phyloP scores from a whole-genome alignment of 768 basidiomycete genomes.

The Russula earlei region DNA sequence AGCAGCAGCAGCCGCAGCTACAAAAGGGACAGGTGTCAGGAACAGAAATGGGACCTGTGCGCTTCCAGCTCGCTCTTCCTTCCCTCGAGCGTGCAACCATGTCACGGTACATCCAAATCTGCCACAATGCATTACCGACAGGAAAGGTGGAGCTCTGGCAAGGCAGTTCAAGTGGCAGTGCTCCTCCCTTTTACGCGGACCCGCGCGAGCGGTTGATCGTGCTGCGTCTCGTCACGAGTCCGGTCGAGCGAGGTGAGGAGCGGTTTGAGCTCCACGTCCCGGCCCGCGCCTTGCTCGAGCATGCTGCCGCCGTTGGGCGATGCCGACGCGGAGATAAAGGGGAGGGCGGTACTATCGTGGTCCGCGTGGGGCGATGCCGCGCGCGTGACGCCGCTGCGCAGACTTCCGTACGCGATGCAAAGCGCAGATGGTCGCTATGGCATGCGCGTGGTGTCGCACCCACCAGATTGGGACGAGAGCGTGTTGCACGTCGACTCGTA shows the following conservation, averaged over 20 bases:
- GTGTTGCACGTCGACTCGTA: slow-evolving; percentile 6
- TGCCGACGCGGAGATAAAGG: not conserved
- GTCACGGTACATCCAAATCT: slow-evolving; percentile 4
- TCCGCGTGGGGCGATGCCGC: not conserved
- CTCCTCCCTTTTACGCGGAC: slow-evolving; percentile 5
- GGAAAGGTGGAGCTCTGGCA: not conserved
- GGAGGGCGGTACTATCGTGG: not conserved
- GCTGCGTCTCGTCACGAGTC: slow-evolving; percentile 5
- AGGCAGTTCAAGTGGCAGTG: not conserved
- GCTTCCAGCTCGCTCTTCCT: slow-evolving; percentile 5
- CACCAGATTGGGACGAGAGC: slow-evolving; percentile 4
- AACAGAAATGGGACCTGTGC: not conserved
- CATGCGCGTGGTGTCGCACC: slow-evolving; percentile 2
- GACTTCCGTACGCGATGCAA: not conserved
- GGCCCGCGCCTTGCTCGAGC: not conserved
- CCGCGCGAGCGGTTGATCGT: slow-evolving; percentile 3
- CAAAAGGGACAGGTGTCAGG: not conserved
- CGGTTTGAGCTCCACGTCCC: slow-evolving; percentile 10
- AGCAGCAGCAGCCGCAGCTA: too few relatives aligned
- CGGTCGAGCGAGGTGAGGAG: slow-evolving; percentile 2
- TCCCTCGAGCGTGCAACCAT: not conserved
- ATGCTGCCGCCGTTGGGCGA: not conserved
- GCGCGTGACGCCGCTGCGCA: not conserved
- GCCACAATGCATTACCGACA: slow-evolving; percentile 4
- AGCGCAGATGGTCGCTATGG: slow-evolving; percentile 6